Base-by-base conservation (phyloP, 2,329 filamentous ascomycete genomes). In the Pezicula carpinea region DNA sequence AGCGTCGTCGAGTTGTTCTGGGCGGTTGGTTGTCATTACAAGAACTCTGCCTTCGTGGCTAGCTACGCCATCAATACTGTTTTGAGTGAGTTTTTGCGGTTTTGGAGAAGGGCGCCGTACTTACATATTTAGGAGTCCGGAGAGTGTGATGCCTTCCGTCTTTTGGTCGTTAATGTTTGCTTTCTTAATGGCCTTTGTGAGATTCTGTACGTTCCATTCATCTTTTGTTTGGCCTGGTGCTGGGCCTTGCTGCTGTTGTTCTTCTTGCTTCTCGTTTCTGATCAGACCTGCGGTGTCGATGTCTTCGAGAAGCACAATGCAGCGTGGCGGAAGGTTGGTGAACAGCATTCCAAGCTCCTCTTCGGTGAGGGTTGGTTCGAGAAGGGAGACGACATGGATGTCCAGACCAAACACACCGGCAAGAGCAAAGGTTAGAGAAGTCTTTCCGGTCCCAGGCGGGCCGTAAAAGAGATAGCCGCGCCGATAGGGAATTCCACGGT, bases 1-100 rank as follows among this genome's bases (percentile, higher is more conserved):
- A 0, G 86, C 87, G 39, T 82, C 76, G 59, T 91, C 87, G 0
- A 92, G 76, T 13, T 78, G 74, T 56, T 91, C 82, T 3, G 84
- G 83, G 50, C 81, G 77, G 65, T 92, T 93, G 26, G 85, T 89
- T 0, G 87, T 91, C 84, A 91, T 89, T 68, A 92, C 83, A 15
- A 92, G 75, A 11, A 92, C 79, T 39, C 86, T 79, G 21, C 87
- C 87, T 67, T 92, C 87, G 57, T 88, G 85, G 3, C 82, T 86
- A 1, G 85, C 85, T 1, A 90, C 87, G 46, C 89, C 87, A 57
- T 93, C 87, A 50, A 40, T 40, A 14, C 59, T 60, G 44, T 38
- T 13, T 23, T 14, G 4, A 10, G 18, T 33, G 8, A 22, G 18
- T 39, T n/a, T 52, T 46, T 18, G 43, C 26, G 5, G n/a, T 13